Conservation (phyloP, 1,284 basidiomycete genomes). For the Afroboletus lepidellus region DNA sequence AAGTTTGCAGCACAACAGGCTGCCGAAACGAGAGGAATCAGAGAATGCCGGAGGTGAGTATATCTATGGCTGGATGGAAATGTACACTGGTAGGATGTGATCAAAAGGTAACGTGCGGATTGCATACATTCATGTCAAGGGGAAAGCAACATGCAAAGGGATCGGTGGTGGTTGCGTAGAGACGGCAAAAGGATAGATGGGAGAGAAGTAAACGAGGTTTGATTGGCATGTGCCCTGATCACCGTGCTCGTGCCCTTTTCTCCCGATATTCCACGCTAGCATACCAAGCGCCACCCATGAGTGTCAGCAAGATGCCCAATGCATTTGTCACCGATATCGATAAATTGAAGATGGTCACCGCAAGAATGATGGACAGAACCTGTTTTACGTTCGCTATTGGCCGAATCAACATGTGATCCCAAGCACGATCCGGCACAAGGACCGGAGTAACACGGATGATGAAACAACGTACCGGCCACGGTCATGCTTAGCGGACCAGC, state of each 20-base stretch:
- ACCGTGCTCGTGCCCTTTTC: constrained; percentile 37
- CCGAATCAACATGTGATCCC: constrained; percentile 4
- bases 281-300: constrained; percentile 83
- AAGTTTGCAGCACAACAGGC: neutral
- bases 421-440: neutral
- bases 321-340: constrained; percentile 77
- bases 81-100: neutral
- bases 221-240: neutral
- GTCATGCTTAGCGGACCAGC: constrained; percentile 86
- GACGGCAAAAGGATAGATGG: neutral
- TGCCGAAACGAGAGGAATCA: neutral
- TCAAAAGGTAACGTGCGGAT: neutral
- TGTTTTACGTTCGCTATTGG: constrained; percentile 86
- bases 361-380: constrained; percentile 86
- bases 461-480: constrained; percentile 65
- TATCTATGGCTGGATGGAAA: neutral
- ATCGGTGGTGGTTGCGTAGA: neutral
- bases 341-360: constrained; percentile 81
- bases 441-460: neutral
- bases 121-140: neutral
- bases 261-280: constrained; percentile 71
- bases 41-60: constrained; percentile 6
- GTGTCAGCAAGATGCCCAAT: constrained; percentile 78
- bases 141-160: neutral
- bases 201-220: neutral